phyloP scores from a whole-genome alignment of 2,329 filamentous ascomycete species.

The Fusarium sp. region DNA sequence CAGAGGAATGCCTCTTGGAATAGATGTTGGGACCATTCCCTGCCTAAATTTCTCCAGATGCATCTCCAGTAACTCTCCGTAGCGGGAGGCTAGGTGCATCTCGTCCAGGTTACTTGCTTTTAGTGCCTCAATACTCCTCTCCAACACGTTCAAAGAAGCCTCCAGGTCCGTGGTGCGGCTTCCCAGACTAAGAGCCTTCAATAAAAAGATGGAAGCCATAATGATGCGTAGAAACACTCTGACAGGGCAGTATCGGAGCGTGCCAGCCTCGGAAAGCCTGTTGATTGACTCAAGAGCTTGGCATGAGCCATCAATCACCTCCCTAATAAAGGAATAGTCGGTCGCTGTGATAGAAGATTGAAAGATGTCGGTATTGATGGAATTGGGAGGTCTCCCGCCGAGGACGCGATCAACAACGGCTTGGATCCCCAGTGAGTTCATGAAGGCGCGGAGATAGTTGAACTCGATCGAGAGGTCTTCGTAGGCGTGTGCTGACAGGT shows the following conservation, averaged over 20 bases:
- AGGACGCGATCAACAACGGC: slow-evolving; percentile 61
- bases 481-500: slow-evolving; percentile 39
- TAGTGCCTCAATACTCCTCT: slow-evolving; percentile 14
- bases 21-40: slow-evolving; percentile 12
- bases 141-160: slow-evolving; percentile 8
- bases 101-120: slow-evolving; percentile 23
- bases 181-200: slow-evolving; percentile 49
- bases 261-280: slow-evolving; percentile 58
- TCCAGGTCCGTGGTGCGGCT: slow-evolving; percentile 21
- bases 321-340: slow-evolving; percentile 67
- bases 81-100: slow-evolving; percentile 31
- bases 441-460: slow-evolving; percentile 56
- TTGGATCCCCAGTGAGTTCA: slow-evolving; percentile 64
- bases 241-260: slow-evolving; percentile 64
- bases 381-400: slow-evolving; percentile 18
- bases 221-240: slow-evolving; percentile 66
- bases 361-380: slow-evolving; percentile 1
- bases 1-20: slow-evolving; percentile 9
- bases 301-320: slow-evolving; percentile 66
- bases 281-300: slow-evolving; percentile 63
- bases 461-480: slow-evolving; percentile 62
- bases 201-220: slow-evolving; percentile 66
- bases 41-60: slow-evolving; percentile 15
- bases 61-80: slow-evolving; percentile 27
- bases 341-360: slow-evolving; percentile 57